Evolutionary conservation across 306 rosid species (phyloP).

Genomic region (Acacia acuminata): DNA sequence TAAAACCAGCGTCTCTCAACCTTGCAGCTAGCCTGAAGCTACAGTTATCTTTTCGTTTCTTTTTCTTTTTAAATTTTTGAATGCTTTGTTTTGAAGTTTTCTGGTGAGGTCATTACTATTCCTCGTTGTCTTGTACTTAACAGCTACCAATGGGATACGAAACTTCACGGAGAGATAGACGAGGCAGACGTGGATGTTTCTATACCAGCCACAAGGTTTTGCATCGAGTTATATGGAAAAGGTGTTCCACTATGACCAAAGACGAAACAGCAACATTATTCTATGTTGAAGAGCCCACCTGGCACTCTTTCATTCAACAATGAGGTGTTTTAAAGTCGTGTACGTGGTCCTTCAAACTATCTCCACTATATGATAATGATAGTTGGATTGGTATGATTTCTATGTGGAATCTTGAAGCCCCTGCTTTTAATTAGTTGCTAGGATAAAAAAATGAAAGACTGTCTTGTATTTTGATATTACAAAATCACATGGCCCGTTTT

Average conservation of each 20-base stretch:
- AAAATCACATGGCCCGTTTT: too few relatives aligned
- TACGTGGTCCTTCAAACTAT: neutral
- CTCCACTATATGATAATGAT: neutral
- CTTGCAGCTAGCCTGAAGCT: neutral
- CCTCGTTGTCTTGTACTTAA: neutral
- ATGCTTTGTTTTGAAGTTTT: neutral
- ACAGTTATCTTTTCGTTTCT: neutral
- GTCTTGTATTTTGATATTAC: neutral
- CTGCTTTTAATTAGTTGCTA: neutral
- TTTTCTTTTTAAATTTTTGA: neutral
- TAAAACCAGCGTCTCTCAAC: neutral
- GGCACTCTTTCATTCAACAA: neutral
- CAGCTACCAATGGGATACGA: neutral
- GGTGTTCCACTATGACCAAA: neutral
- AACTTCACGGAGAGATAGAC: neutral
- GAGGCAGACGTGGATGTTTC: slow-evolving; percentile 10
- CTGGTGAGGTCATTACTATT: neutral
- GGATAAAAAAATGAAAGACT: neutral
- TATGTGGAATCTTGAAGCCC: neutral
- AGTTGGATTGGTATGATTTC: neutral
- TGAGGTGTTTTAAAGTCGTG: neutral
- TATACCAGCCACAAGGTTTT: neutral
- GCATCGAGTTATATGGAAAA: neutral
- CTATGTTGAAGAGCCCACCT: neutral
- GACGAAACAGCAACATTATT: neutral